Base-by-base conservation (phyloP, 164 flowering plant species). In the Magnolia changhungtana region DNA sequence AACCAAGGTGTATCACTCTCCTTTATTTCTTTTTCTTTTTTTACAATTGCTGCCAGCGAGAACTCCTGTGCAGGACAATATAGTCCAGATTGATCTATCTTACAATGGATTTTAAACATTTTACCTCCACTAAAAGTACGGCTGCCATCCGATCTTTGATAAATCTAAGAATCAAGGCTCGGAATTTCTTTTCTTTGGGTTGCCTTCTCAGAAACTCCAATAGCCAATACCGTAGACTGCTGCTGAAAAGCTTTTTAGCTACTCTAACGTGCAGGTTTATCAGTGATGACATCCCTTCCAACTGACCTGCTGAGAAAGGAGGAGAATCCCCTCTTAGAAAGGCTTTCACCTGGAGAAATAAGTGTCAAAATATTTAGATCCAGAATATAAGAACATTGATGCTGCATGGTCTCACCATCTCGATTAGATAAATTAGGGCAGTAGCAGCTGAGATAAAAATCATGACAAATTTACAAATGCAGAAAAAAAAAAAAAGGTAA, bases 221-320 rank as follows among this genome's bases (percentile, higher is more conserved):
- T 77, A 87, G 82, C 99, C 99, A 96, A 85, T 96, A 96, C n/a
- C 95, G 85, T 50, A 91, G 90, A 83, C 98, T 91, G 83, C 80
- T 88, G 80, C 24, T 82, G 72, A 49, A 83, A 51, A 96, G 88
- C 81, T 69, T 89, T 83, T 81, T 92, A 69, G 85, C 94, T 19
- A 87, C 29, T 84, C 86, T 89, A 55, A 75, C 67, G 59, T 86
- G 84, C 90, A 91, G 85, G 79, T 83, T 96, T 71, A 88, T 77
- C 68, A 80, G 64, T 50, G 95, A 82, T 69, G 94, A 86, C 67
- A 92, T 89, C 55, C 95, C 96, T 87, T 96, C 99, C 81, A 96
- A 82, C 83, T 92, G 91, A 80, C 94, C 94, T 72, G 97, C 85
- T 68, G 97, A 80, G 72, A 88, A 92, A 68, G 97, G 98, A 72